These are phyloP conservation scores for Limnanthes douglasii DNA, from an alignment of 345 rosid species.

Conservation along the genomic window DNA sequence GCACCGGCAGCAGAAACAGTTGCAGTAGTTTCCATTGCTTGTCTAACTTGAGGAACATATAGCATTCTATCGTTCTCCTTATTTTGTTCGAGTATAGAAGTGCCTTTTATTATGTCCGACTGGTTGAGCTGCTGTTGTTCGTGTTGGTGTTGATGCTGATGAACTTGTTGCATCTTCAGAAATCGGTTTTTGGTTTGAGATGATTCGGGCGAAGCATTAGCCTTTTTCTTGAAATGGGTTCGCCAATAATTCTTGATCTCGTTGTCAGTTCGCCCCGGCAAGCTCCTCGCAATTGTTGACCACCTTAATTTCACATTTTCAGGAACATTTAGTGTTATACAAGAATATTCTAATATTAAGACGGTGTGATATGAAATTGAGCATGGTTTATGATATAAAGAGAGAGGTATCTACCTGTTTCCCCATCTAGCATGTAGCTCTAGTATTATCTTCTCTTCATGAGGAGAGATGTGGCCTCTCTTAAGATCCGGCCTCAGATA, in stretches of 20 bases:
- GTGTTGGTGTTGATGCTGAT: constrained; percentile 39
- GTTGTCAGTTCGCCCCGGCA: constrained; percentile 89
- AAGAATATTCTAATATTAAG: too few species aligned
- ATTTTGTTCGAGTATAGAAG: constrained; percentile 38
- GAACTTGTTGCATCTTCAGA: constrained; percentile 61
- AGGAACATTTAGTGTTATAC: too few species aligned
- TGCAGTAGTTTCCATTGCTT: constrained; percentile 12
- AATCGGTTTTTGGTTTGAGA: constrained; percentile 34
- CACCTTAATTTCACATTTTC: too few species aligned
- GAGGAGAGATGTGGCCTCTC: constrained; percentile 88
- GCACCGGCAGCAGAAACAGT: constrained; percentile 4
- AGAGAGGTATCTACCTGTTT: too few species aligned
- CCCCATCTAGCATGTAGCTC: constrained; percentile 95
- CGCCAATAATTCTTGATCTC: constrained; percentile 97
- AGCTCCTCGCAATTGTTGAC: constrained; percentile 84
- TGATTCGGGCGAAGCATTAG: constrained; percentile 30
- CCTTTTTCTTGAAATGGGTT: constrained; percentile 80
- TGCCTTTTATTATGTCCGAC: constrained; percentile 38
- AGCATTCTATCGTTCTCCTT: constrained; percentile 14
- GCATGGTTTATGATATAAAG: too few species aligned
- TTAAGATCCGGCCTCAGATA: constrained; percentile 90
- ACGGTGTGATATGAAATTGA: not conserved
- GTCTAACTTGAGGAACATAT: constrained; percentile 29
- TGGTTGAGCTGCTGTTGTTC: constrained; percentile 46
- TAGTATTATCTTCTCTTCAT: constrained; percentile 66